Evolutionary conservation across 1,284 basidiomycete genomes (phyloP).

Genomic region (Rhodotorula sp.): DNA sequence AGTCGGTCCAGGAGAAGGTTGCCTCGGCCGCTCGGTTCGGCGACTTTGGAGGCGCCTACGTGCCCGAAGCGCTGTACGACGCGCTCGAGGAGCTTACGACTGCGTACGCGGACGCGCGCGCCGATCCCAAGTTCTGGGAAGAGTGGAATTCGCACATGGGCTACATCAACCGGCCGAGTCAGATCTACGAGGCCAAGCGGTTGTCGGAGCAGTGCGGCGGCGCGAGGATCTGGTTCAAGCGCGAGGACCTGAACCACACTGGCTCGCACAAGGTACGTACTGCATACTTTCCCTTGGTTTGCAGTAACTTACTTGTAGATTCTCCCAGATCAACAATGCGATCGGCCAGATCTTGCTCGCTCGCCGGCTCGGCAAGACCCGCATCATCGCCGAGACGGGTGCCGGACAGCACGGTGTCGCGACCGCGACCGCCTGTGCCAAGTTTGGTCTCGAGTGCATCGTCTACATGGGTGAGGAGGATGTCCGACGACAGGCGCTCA

Average conservation of each 20-base stretch:
- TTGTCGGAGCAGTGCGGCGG: conserved; percentile 74
- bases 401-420: conserved; percentile 99
- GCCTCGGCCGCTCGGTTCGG: conserved; percentile 78
- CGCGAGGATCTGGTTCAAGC: conserved; percentile 96
- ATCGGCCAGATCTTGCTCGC: conserved; percentile 77
- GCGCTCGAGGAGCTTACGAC: conserved; percentile 86
- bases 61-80: conserved; percentile 90
- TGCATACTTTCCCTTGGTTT: too few species aligned
- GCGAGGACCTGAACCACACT: conserved; percentile 92
- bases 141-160: conserved; percentile 86
- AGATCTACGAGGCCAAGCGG: conserved; percentile 71
- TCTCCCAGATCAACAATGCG: conserved; percentile 26
- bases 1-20: conserved; percentile 58
- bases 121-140: conserved; percentile 87
- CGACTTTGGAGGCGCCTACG: conserved; percentile 94
- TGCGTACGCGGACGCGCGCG: conserved; percentile 80
- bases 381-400: conserved; percentile 98
- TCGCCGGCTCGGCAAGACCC: conserved; percentile 84
- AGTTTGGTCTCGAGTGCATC: conserved; percentile 91
- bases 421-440: conserved; percentile 95
- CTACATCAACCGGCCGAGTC: conserved; percentile 77
- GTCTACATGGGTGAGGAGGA: conserved; percentile 99
- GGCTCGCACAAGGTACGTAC: conserved; percentile 88
- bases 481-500: conserved; percentile 88
- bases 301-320: not conserved